A percentile compares a stretch with the other conserved stretches of the same genome.
Evolutionary conservation across 2,329 filamentous ascomycete species (phyloP).

Genomic region (Lecanicillium sp.): DNA sequence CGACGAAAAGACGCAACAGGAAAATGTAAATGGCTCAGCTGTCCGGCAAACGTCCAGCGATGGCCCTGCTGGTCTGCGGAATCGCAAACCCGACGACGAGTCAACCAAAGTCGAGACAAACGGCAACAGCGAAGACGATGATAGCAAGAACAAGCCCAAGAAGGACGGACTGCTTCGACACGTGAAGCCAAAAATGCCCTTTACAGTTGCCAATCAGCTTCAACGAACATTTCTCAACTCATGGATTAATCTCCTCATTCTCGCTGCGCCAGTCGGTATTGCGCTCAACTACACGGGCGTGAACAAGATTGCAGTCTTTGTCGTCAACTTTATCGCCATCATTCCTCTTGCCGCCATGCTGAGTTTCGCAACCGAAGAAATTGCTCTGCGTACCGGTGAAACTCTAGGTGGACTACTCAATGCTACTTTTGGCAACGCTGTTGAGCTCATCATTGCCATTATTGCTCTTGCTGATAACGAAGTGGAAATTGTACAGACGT

Average conservation of each 20-base stretch:
- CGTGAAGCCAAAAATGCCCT: constrained; percentile 43
- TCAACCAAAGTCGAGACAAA: constrained; percentile 9
- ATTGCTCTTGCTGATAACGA: constrained; percentile 69
- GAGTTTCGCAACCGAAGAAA: constrained; percentile 83
- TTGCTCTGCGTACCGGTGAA: constrained; percentile 73
- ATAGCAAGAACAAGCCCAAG: constrained; percentile 32
- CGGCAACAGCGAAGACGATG: constrained; percentile 17
- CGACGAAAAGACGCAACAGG: constrained; percentile 12
- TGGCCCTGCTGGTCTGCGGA: constrained; percentile 18
- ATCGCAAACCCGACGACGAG: constrained; percentile 21
- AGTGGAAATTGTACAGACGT: constrained; percentile 84
- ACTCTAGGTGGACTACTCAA: constrained; percentile 84
- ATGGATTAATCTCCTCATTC: constrained; percentile 76
- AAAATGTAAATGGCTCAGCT: no score
- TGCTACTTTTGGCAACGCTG: constrained; percentile 86
- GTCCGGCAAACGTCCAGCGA: constrained; percentile 13
- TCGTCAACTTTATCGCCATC: constrained; percentile 90
- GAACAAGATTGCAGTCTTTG: constrained; percentile 59
- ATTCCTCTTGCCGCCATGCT: constrained; percentile 82
- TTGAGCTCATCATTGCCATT: constrained; percentile 82
- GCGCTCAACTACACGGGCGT: constrained; percentile 57
- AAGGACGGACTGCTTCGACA: constrained; percentile 34
- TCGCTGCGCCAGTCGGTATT: constrained; percentile 75
- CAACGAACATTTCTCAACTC: constrained; percentile 70
- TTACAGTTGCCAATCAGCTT: constrained; percentile 56